Evolutionary conservation across 768 basidiomycete genomes (phyloP).

Genomic region (Tylopilus vinaceipallidus): DNA sequence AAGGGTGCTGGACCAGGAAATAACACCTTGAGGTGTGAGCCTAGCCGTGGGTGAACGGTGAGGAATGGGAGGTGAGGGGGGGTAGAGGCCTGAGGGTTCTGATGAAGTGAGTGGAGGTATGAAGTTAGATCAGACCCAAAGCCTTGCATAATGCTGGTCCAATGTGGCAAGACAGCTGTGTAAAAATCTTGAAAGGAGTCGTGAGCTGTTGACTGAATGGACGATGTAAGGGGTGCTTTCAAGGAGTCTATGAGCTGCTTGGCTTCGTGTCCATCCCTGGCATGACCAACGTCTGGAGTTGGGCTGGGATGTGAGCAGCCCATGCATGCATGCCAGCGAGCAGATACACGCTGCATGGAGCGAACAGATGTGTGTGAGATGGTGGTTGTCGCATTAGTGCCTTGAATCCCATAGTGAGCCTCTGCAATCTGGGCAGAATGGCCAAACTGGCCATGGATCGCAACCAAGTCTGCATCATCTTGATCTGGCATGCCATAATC

Average conservation of each 20-base stretch:
- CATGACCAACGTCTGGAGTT: background rate
- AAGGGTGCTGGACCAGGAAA: background rate
- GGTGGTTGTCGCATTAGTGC: background rate
- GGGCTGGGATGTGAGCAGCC: background rate
- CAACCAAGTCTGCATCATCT: background rate
- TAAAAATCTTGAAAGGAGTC: background rate
- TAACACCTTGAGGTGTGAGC: fast-evolving
- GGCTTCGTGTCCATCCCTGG: background rate
- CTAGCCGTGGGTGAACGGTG: background rate
- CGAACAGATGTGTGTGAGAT: background rate
- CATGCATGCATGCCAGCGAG: slow-evolving; percentile 1
- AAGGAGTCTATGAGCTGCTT: background rate
- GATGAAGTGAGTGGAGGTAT: background rate
- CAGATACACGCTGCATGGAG: slow-evolving; percentile 1
- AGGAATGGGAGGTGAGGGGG: background rate
- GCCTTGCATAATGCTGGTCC: slow-evolving; percentile 1
- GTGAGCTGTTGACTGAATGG: background rate
- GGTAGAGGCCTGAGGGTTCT: fast-evolving
- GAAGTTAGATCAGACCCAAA: background rate
- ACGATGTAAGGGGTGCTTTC: background rate
- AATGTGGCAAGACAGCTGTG: background rate
- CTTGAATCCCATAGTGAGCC: slow-evolving; percentile 1
- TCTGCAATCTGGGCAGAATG: background rate
- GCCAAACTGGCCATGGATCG: slow-evolving; percentile 1
- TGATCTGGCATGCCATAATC: background rate